Percentiles rank a stretch among this genome's conserved stretches.
These are phyloP conservation scores for Rhizoctonia solani DNA, from an alignment of 1,284 basidiomycete genomes.

Conservation along the genomic window DNA sequence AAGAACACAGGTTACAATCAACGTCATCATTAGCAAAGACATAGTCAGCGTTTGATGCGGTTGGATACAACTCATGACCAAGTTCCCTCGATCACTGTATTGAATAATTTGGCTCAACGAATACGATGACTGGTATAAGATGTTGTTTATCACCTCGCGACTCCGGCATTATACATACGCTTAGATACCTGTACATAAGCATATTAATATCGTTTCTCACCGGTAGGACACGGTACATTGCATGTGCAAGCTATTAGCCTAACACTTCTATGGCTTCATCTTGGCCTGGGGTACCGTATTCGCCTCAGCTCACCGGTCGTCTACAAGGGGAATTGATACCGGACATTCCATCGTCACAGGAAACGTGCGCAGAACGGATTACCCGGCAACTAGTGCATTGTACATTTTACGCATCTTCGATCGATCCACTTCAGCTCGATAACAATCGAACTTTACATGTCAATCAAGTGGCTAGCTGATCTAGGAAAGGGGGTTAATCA, in stretches of 20 bases:
- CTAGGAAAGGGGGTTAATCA: too few species aligned
- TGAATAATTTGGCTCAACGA: not conserved
- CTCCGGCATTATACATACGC: too few species aligned
- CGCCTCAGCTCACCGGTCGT: too few species aligned
- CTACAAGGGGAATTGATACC: too few species aligned
- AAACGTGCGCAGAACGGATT: not conserved
- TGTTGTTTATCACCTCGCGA: too few species aligned
- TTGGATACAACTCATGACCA: not conserved
- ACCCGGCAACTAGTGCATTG: not conserved
- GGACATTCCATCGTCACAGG: not conserved
- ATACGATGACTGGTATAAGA: too few species aligned
- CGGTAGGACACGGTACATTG: not conserved
- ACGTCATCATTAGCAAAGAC: not conserved
- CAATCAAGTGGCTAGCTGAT: not conserved
- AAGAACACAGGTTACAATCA: too few species aligned
- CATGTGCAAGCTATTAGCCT: too few species aligned
- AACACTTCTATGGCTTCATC: too few species aligned
- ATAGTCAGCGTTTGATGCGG: not conserved
- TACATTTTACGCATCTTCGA: not conserved
- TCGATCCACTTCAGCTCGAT: not conserved
- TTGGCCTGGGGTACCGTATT: too few species aligned
- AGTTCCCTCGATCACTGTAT: slow-evolving; percentile 17
- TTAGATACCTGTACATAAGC: too few species aligned
- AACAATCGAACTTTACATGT: not conserved
- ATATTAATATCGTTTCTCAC: not conserved